A percentile compares a stretch with the other conserved stretches of the same genome.
phyloP scores from a whole-genome alignment of 2,329 filamentous ascomycete genomes.

The Alternaria dauci region DNA sequence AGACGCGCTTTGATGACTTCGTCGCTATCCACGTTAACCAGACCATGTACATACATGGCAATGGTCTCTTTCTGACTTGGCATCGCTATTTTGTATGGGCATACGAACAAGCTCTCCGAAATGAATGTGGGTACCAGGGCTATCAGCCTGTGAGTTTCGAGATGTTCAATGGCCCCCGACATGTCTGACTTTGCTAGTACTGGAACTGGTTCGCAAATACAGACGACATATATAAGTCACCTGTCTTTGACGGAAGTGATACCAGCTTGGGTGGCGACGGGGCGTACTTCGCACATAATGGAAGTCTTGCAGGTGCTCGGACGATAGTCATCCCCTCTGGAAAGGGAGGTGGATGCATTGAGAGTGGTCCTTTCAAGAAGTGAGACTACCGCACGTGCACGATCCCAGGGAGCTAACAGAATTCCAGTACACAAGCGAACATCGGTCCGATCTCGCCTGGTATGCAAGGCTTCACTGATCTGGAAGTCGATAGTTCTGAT shows the following conservation, averaged over 20 bases:
- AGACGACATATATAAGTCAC: slow-evolving; percentile 5
- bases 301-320: slow-evolving; percentile 7
- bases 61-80: slow-evolving; percentile 10
- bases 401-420: not conserved
- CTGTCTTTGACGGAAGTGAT: slow-evolving; percentile 8
- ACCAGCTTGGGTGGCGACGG: slow-evolving; percentile 12
- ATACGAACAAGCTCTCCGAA: slow-evolving; percentile 11
- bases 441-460: slow-evolving; percentile 4
- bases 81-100: slow-evolving; percentile 13
- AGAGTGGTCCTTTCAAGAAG: slow-evolving; percentile 11
- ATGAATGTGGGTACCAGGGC: slow-evolving; percentile 12
- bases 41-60: slow-evolving; percentile 5
- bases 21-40: slow-evolving; percentile 14
- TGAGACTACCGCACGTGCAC: not conserved
- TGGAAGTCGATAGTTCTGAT: slow-evolving; percentile 3
- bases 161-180: not conserved
- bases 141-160: slow-evolving; percentile 10
- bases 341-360: slow-evolving; percentile 9
- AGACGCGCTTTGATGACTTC: slow-evolving; percentile 13
- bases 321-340: slow-evolving; percentile 7
- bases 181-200: slow-evolving; percentile 1
- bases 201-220: slow-evolving; percentile 13
- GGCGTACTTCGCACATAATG: slow-evolving; percentile 10
- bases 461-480: slow-evolving; percentile 10
- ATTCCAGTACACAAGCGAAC: slow-evolving; percentile 1